phyloP scores from a whole-genome alignment of 345 rosid genomes.

The Trapa bicornis region DNA sequence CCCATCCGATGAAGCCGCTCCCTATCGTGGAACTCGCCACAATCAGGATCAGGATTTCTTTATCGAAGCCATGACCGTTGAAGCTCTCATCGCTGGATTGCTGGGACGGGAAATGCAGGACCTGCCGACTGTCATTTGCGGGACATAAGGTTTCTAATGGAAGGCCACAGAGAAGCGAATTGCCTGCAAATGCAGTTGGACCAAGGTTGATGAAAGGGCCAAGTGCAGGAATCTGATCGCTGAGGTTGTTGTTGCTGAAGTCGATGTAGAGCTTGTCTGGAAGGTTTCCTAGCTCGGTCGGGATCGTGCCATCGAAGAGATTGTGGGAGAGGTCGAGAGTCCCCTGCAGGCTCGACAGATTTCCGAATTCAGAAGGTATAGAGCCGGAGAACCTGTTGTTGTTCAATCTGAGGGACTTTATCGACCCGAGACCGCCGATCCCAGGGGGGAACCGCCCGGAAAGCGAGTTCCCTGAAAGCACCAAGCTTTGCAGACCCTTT shows the following conservation, averaged over 20 bases:
- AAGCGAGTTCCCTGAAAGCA: constrained; percentile 58
- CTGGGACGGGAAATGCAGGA: constrained; percentile 13
- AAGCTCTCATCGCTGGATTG: constrained; percentile 3
- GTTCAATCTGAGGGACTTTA: constrained; percentile 42
- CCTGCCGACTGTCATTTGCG: constrained; percentile 5
- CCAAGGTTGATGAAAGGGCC: constrained; percentile 44
- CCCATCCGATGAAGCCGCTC: constrained; percentile 28
- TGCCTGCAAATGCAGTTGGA: constrained; percentile 70
- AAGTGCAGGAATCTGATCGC: constrained; percentile 52
- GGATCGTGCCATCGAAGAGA: constrained; percentile 49
- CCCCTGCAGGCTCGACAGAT: constrained; percentile 41
- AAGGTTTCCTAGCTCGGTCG: constrained; percentile 56
- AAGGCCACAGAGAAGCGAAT: constrained; percentile 60
- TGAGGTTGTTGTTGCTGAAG: constrained; percentile 68
- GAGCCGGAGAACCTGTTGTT: constrained; percentile 47
- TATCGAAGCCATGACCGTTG: constrained; percentile 13
- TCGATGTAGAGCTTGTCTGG: constrained; percentile 55
- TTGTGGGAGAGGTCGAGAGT: constrained; percentile 74
- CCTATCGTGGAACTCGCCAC: constrained; percentile 30
- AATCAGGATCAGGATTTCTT: constrained; percentile 5
- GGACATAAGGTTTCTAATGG: constrained; percentile 47
- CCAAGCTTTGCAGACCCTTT: constrained; percentile 50
- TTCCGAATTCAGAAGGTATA: constrained; percentile 40
- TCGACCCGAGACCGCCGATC: constrained; percentile 39
- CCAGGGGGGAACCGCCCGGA: constrained; percentile 57